Evolutionary conservation across 106 monocot species (phyloP).

Genomic region (Apostasia ramifera): DNA sequence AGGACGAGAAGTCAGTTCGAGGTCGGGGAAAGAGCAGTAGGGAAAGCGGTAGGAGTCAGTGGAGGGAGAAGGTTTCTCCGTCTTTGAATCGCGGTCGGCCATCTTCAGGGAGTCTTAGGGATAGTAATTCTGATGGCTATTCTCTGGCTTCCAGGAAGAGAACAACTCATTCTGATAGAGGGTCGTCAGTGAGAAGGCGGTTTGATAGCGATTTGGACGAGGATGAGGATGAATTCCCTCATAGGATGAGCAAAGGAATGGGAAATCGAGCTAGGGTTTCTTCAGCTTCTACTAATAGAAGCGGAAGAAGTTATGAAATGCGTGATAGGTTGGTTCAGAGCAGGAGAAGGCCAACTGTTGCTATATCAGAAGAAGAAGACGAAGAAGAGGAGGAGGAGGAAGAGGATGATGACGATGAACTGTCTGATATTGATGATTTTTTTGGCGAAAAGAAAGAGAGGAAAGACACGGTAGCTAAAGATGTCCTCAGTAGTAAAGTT

Average conservation of each 20-base stretch:
- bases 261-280: constrained; percentile 3
- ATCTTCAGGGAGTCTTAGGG: constrained; percentile 14
- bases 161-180: not conserved
- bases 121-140: constrained; percentile 8
- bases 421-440: constrained; percentile 18
- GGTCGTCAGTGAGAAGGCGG: not conserved
- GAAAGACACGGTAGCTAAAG: constrained; percentile 12
- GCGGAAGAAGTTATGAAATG: not conserved
- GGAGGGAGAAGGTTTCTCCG: constrained; percentile 10
- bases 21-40: constrained; percentile 9
- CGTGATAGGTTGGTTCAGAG: not conserved
- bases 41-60: not conserved
- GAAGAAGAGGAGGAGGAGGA: not conserved
- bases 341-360: not conserved
- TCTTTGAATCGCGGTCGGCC: not conserved
- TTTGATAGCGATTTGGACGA: not conserved
- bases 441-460: constrained; percentile 12
- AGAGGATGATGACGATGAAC: constrained; percentile 21
- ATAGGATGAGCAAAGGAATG: not conserved
- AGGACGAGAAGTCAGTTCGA: constrained; percentile 11
- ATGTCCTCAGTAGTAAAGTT: not conserved
- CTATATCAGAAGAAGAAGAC: not conserved
- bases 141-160: not conserved
- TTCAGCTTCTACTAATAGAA: constrained; percentile 9
- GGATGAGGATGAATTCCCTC: constrained; percentile 7